Evolutionary conservation across 345 rosid species (phyloP).

Genomic region (Eucalyptus pauciflora): DNA sequence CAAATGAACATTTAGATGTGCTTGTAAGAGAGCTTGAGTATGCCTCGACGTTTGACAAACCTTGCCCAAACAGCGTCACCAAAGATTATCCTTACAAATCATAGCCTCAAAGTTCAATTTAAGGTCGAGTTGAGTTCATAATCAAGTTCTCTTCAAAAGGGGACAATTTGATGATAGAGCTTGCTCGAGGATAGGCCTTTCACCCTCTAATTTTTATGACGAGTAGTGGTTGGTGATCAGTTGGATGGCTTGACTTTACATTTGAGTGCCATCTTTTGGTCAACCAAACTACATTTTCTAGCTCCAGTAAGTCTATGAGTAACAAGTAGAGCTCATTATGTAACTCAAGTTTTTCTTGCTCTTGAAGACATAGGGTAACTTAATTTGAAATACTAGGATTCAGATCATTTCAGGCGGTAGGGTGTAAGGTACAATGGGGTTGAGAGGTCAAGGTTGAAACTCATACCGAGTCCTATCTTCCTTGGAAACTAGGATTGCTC

Average conservation of each 20-base stretch:
- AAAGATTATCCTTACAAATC: not conserved
- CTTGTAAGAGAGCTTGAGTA: not conserved
- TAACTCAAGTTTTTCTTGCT: not conserved
- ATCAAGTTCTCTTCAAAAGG: not conserved
- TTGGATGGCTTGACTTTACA: not conserved
- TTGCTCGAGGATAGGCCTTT: not conserved
- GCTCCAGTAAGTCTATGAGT: not conserved
- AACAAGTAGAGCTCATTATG: not conserved
- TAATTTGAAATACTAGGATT: not conserved
- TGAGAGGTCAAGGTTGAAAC: not conserved
- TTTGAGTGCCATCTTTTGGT: not conserved
- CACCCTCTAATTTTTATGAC: not conserved
- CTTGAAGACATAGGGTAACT: not conserved
- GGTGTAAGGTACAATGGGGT: not conserved
- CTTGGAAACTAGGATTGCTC: not conserved
- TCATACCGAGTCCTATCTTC: not conserved
- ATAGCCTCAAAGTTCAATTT: not conserved
- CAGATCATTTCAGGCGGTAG: not conserved
- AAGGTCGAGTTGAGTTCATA: not conserved
- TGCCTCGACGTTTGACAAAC: not conserved
- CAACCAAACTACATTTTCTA: not conserved
- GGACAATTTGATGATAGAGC: not conserved
- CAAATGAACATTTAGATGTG: not conserved
- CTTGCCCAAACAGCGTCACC: accelerated
- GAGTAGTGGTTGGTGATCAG: not conserved